phyloP scores from a whole-genome alignment of 331 rosid genomes.

The Pyracantha coccinea region DNA sequence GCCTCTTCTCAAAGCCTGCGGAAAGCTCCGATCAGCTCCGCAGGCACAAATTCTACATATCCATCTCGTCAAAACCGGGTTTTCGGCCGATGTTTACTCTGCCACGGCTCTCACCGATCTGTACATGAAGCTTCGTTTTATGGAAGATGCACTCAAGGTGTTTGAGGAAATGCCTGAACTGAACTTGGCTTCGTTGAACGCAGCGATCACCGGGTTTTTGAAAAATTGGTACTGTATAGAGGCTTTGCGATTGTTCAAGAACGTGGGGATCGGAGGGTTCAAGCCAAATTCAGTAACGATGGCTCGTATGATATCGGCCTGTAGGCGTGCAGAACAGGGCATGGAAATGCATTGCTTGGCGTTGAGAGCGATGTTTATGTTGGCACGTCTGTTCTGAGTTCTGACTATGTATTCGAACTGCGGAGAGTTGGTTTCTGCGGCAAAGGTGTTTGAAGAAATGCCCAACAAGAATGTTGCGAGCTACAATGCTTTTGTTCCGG shows the following conservation, averaged over 20 bases:
- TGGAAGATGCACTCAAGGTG: conserved; percentile 34
- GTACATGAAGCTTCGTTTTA: conserved; percentile 24
- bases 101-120: conserved; percentile 43
- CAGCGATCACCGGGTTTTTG: conserved; percentile 41
- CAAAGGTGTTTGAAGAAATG: conserved; percentile 42
- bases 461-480: conserved; percentile 44
- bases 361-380: conserved; percentile 52
- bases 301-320: conserved; percentile 31
- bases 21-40: conserved; percentile 26
- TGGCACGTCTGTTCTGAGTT: conserved; percentile 50
- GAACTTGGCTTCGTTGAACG: conserved; percentile 43
- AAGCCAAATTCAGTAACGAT: conserved; percentile 50
- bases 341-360: conserved; percentile 47
- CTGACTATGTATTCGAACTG: conserved; percentile 44
- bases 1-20: conserved; percentile 68
- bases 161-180: conserved; percentile 58
- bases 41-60: conserved; percentile 41
- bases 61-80: conserved; percentile 55
- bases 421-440: conserved; percentile 28
- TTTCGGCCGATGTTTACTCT: conserved; percentile 33
- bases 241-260: conserved; percentile 27
- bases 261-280: conserved; percentile 21
- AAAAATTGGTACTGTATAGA: conserved; percentile 31
- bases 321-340: conserved; percentile 19
- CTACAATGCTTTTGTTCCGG: conserved; percentile 58